Base-by-base conservation (phyloP, 192 early-diverging fungal species). In the Backusella tarrabulga region DNA sequence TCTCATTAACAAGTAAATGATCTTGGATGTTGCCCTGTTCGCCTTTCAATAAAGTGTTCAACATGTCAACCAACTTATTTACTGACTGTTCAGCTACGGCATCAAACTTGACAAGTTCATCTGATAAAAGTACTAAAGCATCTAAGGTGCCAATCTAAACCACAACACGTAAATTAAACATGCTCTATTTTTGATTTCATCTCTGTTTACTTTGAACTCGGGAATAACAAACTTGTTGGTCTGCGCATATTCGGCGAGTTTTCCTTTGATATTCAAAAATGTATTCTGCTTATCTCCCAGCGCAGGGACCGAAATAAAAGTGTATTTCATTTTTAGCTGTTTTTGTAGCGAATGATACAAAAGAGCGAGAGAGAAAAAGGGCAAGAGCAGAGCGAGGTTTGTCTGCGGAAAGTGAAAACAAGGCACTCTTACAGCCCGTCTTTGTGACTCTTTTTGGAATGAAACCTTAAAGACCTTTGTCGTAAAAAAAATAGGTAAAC, bases 71-170 rank as follows among this genome's bases (percentile, higher is more conserved):
- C 60, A 97, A 87, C 85, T 98, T 99, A 69, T 86, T 87, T 34
- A 85, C 85, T 6, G 94, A 87, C 29, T 80, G 81, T 79, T 99
- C 97, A 73, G 93, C 92, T 0, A 86, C 84, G 7, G 87, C 73
- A 83, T 99, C 98, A 67, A 87, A 87, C 77, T 98, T 99, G 32
- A 85, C 85, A 42, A 99, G 87, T 76, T 99, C 97, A 83, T 99
- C 98, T 11, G 97, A 98, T 34, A 99, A 88, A 32, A 96, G 79
- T 21, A 99, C 95, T 14, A 99, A 89, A 1, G 91, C 89, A 84
- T 99, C 97, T 46, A 99, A 88, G 19, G 97, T 99, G 41, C 97
- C 97, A 80, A 97, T 95, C 96, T 96, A 36, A 8, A 29, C 12
- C 19, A 56, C 23, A 63, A 63, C 56, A 63, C 23, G 21, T 63